Evolutionary conservation across 2,329 filamentous ascomycete species (phyloP).

Genomic region (Apiospora hydei): DNA sequence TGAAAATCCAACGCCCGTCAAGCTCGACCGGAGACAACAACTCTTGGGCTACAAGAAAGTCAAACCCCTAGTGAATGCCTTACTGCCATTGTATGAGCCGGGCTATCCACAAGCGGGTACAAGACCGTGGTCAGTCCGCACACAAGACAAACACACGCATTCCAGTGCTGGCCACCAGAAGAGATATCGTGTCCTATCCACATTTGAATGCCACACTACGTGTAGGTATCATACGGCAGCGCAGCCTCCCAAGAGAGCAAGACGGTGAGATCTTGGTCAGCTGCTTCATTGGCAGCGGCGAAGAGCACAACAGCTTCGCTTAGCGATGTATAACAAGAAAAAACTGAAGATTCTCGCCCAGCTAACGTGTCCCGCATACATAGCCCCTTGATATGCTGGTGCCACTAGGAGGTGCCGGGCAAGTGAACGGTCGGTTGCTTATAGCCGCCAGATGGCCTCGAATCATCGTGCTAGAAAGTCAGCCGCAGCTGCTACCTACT

Average conservation of each 20-base stretch:
- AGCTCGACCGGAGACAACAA: neutral
- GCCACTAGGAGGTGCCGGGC: neutral
- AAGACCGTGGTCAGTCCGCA: neutral
- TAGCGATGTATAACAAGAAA: neutral
- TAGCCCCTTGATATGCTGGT: neutral
- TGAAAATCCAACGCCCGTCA: neutral
- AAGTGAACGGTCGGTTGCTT: neutral
- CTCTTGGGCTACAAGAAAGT: neutral
- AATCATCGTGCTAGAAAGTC: neutral
- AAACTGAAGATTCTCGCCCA: neutral
- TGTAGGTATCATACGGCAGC: too few relatives aligned
- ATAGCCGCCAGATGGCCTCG: neutral
- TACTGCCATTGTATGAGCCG: neutral
- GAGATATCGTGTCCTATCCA: too few relatives aligned
- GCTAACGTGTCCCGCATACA: neutral
- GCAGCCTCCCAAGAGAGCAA: neutral
- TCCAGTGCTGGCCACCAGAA: neutral
- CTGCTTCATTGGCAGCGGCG: neutral
- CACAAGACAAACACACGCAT: too few relatives aligned
- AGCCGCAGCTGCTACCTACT: neutral
- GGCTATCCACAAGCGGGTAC: neutral
- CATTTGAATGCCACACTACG: too few relatives aligned
- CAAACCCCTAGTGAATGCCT: neutral
- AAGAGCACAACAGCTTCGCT: neutral
- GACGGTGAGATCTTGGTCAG: neutral